Base-by-base conservation (phyloP, 208 protist genomes). In the Acanthamoeba rhysodes region DNA sequence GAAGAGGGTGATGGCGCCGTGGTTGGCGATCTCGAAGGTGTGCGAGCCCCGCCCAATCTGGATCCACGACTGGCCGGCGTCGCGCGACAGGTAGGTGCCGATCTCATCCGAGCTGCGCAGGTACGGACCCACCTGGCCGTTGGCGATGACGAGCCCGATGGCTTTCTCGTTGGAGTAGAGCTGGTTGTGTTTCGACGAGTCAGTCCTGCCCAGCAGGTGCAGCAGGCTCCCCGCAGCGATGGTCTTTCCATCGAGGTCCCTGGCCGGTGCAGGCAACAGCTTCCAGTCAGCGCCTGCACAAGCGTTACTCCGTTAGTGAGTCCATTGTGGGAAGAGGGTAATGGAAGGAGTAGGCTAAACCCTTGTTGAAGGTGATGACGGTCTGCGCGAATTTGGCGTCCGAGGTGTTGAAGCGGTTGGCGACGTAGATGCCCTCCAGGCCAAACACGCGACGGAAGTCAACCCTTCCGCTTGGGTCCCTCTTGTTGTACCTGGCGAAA, bases 131-230 rank as follows among this genome's bases (percentile, higher is more conserved):
- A 91, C 85, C 53, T 91, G 10, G 34, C 85, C 85, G 29, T 91
- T 91, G 32, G 85, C 85, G 29, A 91, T 74, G 29, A 91, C 32
- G 1, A 91, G 59, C 14, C 85, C 85, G 0, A 91, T 29, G 41
- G 85, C 85, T 50, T 68, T 91, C 59, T 70, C 55, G 85, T 68
- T 91, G 9, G 85, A 74, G 41, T 91, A 91, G 85, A 91, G 32
- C 85, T 91, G 85, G 57, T 45, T 72, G 59, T 55, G 32, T 48
- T 50, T 62, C 14, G 85, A 45, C 29, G 85, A 91, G 85, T 64
- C 85, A 5, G 85, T 91, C 55, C 85, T 27, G 57, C 85, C 85
- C 29, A 91, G 14, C 59, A 91, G 59, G 34, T 91, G 85, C 29
- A 91, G 85, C 29, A 14, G 16, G 32, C 85, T 66, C 32, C 32